Evolutionary conservation across 148 eudicot species (phyloP), one percentile per base, ranked within the genome.

Genomic region (Polygonum maritimum): DNA sequence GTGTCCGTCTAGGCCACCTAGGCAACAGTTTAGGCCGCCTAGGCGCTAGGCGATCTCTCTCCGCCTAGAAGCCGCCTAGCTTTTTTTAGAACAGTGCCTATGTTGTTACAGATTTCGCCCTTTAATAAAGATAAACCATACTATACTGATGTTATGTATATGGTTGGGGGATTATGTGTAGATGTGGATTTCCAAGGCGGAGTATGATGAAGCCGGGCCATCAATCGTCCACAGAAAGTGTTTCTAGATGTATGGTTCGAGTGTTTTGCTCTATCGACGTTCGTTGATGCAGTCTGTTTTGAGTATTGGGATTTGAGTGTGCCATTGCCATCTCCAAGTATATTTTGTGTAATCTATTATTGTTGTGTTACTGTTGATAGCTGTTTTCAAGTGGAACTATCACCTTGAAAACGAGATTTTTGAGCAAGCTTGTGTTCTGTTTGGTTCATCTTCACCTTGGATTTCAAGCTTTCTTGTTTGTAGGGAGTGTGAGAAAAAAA

Each of bases 181-280:
- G 91, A 88, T 88, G 91, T 88, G 91, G 91, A 86, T 86, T 80
- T 80, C 87, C 18, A 85, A 88, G 84, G 90, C 90, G 0, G 88
- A 88, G 79, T 85, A 88, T 21, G 88, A 88, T 19, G 90, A 88
- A 79, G 86, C 90, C 58, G 87, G 90, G 12, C 88, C 90, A 9
- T 85, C 90, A 73, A 88, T 88, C 45, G 90, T 85, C 81, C 91
- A 88, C 62, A 77, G 91, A 76, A 88, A 88, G 76, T 88, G 88
- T 80, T 88, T 88, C 86, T 88, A 79, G 69, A 26, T 13, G 18
- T 57, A 22, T 57, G 16, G 8, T 65, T 36, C 70, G 9, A 65
- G 4, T 40, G 4, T 63, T 63, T 63, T 63, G 70, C 70, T 63
- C 70, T 31, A 63, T 63, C 40, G n/a, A 31, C 14, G 67, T 58